phyloP scores from a whole-genome alignment of 1,139 yeast genomes.

The Wickerhamiella pararugosa region DNA sequence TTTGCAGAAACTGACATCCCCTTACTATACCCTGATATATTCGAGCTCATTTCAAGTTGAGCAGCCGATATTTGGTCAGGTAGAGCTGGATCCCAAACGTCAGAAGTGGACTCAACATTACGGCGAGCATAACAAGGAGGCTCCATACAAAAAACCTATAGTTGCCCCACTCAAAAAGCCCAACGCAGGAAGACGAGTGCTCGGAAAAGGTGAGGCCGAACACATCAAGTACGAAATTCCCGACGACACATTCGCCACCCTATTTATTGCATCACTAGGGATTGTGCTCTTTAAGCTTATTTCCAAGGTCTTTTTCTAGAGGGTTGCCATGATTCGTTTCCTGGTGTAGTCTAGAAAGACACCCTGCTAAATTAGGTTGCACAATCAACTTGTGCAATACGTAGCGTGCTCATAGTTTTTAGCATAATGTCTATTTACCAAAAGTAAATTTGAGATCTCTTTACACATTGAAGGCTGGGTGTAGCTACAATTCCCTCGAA shows the following conservation, averaged over 20 bases:
- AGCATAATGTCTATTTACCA: too few relatives aligned
- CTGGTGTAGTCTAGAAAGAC: too few relatives aligned
- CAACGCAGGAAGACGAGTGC: slow-evolving; percentile 9
- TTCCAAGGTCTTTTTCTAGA: neutral
- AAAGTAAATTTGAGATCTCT: too few relatives aligned
- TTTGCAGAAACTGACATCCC: slow-evolving; percentile 12
- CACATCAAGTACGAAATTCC: slow-evolving; percentile 11
- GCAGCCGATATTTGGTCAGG: slow-evolving; percentile 12
- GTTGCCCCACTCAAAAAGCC: slow-evolving; percentile 13
- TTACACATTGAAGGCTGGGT: too few relatives aligned
- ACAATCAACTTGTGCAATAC: too few relatives aligned
- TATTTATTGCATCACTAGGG: slow-evolving; percentile 11
- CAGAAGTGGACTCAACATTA: slow-evolving; percentile 7
- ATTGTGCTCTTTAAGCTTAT: slow-evolving; percentile 9
- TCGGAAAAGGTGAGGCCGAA: neutral
- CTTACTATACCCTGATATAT: slow-evolving; percentile 15
- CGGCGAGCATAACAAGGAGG: slow-evolving; percentile 3
- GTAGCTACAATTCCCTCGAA: too few relatives aligned
- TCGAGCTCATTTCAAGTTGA: slow-evolving; percentile 10
- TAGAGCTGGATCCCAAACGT: slow-evolving; percentile 12
- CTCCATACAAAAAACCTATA: slow-evolving; percentile 7
- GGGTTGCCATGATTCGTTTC: neutral
- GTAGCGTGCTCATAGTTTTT: too few relatives aligned
- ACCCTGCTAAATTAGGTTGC: too few relatives aligned
- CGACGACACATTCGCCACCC: slow-evolving; percentile 13